Evolutionary conservation across 371 early-diverging fungal genomes (phyloP).

Genomic region (Circinella umbellata): DNA sequence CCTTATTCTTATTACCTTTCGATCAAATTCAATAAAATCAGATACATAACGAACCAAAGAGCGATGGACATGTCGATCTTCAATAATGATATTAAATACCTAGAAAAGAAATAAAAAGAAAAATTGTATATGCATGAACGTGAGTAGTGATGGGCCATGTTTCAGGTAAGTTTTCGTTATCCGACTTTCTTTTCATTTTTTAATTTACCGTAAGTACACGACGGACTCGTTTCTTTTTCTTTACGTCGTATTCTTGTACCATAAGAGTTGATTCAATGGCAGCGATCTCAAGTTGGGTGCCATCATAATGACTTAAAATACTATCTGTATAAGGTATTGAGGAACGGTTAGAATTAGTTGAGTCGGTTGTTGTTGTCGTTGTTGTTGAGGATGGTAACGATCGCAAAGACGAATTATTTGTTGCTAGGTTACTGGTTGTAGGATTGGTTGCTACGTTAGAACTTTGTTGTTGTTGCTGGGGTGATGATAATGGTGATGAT

Average conservation of each 20-base stretch:
- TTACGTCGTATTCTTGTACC: slow-evolving; percentile 27
- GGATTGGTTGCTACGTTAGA: background rate
- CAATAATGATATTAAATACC: slow-evolving; percentile 64
- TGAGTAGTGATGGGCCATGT: slow-evolving; percentile 22
- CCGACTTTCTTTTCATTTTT: slow-evolving; percentile 6
- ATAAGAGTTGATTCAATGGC: slow-evolving; percentile 39
- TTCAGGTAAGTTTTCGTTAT: slow-evolving; percentile 24
- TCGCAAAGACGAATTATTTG: slow-evolving; percentile 1
- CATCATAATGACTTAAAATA: slow-evolving; percentile 16
- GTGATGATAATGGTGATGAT: background rate
- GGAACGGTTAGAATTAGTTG: background rate
- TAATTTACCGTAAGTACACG: slow-evolving; percentile 28
- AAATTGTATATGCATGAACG: slow-evolving; percentile 12
- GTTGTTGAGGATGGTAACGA: slow-evolving; percentile 3
- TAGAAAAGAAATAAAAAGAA: background rate
- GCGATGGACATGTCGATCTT: slow-evolving; percentile 50
- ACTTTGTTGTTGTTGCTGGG: slow-evolving; percentile 12
- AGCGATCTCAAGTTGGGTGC: slow-evolving; percentile 31
- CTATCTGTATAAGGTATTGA: slow-evolving; percentile 8
- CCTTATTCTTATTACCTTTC: slow-evolving; percentile 41
- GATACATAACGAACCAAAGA: slow-evolving; percentile 58
- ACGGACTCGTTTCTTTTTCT: slow-evolving; percentile 29
- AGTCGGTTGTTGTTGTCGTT: background rate
- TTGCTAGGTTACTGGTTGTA: background rate
- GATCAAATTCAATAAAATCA: slow-evolving; percentile 66